These are phyloP conservation scores for Boletus sp. DNA, from an alignment of 768 basidiomycete species.

Conservation along the genomic window DNA sequence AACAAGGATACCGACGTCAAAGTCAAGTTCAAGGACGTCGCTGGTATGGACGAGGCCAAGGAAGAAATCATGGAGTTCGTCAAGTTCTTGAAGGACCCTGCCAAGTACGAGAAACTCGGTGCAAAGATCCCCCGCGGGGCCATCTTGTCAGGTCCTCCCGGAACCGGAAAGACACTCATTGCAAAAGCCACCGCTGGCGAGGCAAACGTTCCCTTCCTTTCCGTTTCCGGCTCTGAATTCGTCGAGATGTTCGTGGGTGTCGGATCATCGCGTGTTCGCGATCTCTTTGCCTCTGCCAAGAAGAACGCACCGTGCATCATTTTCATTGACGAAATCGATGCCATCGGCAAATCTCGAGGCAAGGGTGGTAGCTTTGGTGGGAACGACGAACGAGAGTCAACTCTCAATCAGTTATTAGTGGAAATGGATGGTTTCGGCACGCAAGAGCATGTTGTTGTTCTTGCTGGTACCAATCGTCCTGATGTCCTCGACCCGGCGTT, in stretches of 20 bases:
- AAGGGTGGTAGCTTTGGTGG: slow-evolving; percentile 81
- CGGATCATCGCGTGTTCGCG: slow-evolving; percentile 94
- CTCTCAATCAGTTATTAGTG: slow-evolving; percentile 94
- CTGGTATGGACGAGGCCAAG: slow-evolving; percentile 99
- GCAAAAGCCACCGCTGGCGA: slow-evolving; percentile 99
- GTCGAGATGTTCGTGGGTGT: slow-evolving; percentile 99
- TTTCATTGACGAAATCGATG: slow-evolving; percentile 99
- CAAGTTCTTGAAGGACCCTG: slow-evolving; percentile 95
- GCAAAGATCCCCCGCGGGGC: slow-evolving; percentile 97
- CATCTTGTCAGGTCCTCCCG: slow-evolving; percentile 93
- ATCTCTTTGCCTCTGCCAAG: slow-evolving; percentile 96
- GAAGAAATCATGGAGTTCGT: slow-evolving; percentile 99
- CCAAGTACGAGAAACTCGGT: slow-evolving; percentile 92
- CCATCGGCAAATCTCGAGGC: slow-evolving; percentile 92
- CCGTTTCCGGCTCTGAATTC: slow-evolving; percentile 98
- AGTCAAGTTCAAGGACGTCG: slow-evolving; percentile 93
- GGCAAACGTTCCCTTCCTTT: slow-evolving; percentile 96
- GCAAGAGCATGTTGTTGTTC: slow-evolving; percentile 93
- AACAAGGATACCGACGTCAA: slow-evolving; percentile 96
- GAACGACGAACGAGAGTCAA: slow-evolving; percentile 97
- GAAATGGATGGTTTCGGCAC: slow-evolving; percentile 99
- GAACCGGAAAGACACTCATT: slow-evolving; percentile 96
- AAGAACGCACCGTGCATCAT: slow-evolving; percentile 98
- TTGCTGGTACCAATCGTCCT: slow-evolving; percentile 95
- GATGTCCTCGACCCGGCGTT: slow-evolving; percentile 95